Evolutionary conservation across 1,284 basidiomycete genomes (phyloP).

Genomic region (Pascua guehoae): DNA sequence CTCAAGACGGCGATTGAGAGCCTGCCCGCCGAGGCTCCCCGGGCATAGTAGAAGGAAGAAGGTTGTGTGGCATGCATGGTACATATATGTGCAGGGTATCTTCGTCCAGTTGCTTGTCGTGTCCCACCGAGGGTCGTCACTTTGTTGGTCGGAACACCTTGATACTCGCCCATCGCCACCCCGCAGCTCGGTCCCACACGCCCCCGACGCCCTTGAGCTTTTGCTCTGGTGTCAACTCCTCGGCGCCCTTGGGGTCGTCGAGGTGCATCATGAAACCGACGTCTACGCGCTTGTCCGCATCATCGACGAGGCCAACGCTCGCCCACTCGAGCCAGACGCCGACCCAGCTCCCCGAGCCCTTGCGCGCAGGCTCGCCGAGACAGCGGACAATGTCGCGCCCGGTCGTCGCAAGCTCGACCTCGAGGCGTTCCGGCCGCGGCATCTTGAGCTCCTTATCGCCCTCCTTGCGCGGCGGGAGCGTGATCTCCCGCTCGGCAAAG

Average conservation of each 20-base stretch:
- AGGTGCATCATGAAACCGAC: constrained; percentile 43
- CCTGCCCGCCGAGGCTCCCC: constrained; percentile 28
- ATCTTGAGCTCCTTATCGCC: constrained; percentile 17
- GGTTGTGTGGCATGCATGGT: constrained; percentile 19
- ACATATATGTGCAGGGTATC: constrained; percentile 7
- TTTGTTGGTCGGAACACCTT: constrained; percentile 33
- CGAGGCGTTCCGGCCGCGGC: constrained; percentile 50
- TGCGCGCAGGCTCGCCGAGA: constrained; percentile 77
- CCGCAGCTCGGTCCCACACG: constrained; percentile 43
- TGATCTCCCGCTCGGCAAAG: constrained; percentile 52
- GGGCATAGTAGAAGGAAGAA: neutral
- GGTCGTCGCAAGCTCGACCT: constrained; percentile 56
- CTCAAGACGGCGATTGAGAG: constrained; percentile 74
- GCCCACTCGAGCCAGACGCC: constrained; percentile 89
- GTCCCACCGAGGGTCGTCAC: too few species aligned
- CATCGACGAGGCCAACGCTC: constrained; percentile 45
- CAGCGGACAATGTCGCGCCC: constrained; percentile 70
- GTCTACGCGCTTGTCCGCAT: constrained; percentile 7
- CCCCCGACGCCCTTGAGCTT: constrained; percentile 39
- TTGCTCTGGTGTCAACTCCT: constrained; percentile 26
- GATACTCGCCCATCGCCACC: constrained; percentile 42
- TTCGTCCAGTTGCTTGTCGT: too few species aligned
- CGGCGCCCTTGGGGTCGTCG: constrained; percentile 31
- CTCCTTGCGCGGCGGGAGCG: constrained; percentile 33
- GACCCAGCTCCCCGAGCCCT: constrained; percentile 84